Evolutionary conservation across 2,329 filamentous ascomycete genomes (phyloP).

Genomic region (Claviceps citrina): DNA sequence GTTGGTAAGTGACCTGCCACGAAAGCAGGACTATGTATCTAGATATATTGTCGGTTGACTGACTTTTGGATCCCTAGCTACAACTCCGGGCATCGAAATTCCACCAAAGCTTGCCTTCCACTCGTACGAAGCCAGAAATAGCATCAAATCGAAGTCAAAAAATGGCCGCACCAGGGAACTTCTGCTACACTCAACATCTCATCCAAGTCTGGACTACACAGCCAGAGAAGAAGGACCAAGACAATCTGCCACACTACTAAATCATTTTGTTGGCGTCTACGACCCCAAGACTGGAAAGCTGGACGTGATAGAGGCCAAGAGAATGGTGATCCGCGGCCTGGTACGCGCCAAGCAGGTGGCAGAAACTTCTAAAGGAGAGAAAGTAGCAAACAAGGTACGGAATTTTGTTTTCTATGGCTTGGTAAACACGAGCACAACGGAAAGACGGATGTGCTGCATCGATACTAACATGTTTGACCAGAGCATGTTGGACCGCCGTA

Average conservation of each 20-base stretch:
- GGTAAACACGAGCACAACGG: neutral
- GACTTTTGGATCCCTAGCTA: conserved; percentile 13
- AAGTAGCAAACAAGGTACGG: conserved; percentile 15
- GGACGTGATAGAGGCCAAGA: conserved; percentile 47
- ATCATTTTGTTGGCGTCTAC: conserved; percentile 50
- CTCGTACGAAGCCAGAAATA: conserved; percentile 29
- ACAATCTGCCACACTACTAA: conserved; percentile 26
- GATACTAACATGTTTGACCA: conserved; percentile 19
- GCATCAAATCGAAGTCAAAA: conserved; percentile 20
- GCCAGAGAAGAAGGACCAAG: conserved; percentile 31
- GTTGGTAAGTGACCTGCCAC: conserved; percentile 25
- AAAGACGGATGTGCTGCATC: neutral
- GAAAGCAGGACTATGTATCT: too few species aligned
- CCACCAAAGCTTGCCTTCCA: conserved; percentile 27
- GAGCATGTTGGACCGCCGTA: conserved; percentile 46
- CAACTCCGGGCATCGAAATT: conserved; percentile 22
- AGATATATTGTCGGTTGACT: neutral
- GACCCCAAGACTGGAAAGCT: conserved; percentile 44
- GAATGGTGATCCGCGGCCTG: conserved; percentile 43
- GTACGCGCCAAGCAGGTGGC: conserved; percentile 40
- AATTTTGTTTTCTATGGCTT: neutral
- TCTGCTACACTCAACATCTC: conserved; percentile 40
- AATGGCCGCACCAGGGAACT: conserved; percentile 31
- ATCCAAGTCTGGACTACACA: conserved; percentile 44
- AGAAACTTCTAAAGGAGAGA: conserved; percentile 28